phyloP scores from a whole-genome alignment of 139 green algal genomes.

The Micractinium conductrix region DNA sequence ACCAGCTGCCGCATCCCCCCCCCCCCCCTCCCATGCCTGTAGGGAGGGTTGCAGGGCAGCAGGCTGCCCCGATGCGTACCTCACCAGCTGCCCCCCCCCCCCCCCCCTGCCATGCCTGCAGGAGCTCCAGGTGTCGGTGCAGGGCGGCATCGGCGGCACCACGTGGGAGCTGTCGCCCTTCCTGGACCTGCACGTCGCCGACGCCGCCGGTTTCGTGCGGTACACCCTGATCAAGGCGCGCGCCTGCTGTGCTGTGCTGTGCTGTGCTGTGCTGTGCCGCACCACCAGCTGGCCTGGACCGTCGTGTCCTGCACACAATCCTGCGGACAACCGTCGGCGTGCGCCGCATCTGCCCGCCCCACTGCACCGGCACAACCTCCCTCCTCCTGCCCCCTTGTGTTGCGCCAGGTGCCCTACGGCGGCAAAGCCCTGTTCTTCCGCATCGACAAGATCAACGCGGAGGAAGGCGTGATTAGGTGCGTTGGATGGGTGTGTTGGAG shows the following conservation, averaged over 20 bases:
- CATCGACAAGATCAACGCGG: not conserved
- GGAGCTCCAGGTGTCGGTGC: not conserved
- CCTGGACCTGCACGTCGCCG: constrained; percentile 17
- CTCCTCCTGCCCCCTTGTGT: no score
- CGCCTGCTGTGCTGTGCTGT: no score
- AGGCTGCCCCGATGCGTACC: not conserved
- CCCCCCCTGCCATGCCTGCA: not conserved
- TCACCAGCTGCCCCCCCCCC: not conserved
- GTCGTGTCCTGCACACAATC: no score
- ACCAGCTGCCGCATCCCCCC: not conserved
- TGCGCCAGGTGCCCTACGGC: not conserved
- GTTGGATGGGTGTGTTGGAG: no score
- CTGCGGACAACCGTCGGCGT: no score
- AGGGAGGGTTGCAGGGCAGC: no score
- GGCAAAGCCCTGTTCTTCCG: constrained; percentile 38
- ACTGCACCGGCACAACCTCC: no score
- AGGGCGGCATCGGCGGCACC: constrained; percentile 12
- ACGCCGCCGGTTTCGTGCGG: constrained; percentile 7
- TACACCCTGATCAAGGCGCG: constrained; percentile 29
- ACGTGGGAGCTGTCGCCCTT: constrained; percentile 26
- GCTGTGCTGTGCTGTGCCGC: no score
- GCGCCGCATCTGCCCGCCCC: no score
- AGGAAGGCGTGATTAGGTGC: not conserved
- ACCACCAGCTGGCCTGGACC: no score
- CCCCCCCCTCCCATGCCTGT: not conserved